Conservation (phyloP, 2,329 filamentous ascomycete species). For the Diaporthe citrichinensis region DNA sequence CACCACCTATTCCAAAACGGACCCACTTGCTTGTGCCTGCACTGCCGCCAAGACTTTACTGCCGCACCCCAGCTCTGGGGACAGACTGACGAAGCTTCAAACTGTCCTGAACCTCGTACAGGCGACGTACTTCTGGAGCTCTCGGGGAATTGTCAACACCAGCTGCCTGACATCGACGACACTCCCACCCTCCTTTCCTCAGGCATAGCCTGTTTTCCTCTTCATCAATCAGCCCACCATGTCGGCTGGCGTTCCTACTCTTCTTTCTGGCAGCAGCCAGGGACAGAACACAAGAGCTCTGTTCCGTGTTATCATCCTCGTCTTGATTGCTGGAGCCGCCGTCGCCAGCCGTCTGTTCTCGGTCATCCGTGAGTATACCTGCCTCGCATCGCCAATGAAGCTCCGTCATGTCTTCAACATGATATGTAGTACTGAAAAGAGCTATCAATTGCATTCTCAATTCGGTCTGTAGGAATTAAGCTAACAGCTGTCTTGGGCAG, state of each 20-base stretch:
- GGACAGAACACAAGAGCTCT: conserved; percentile 86
- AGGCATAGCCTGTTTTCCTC: conserved; percentile 42
- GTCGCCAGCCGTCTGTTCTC: conserved; percentile 96
- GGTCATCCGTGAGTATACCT: conserved; percentile 84
- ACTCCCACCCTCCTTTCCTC: conserved; percentile 36
- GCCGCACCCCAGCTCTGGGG: conserved; percentile 34
- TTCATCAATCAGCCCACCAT: conserved; percentile 54
- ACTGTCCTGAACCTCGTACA: conserved; percentile 44
- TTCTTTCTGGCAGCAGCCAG: conserved; percentile 82
- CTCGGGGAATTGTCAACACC: conserved; percentile 30
- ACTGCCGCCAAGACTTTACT: conserved; percentile 39
- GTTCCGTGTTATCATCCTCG: conserved; percentile 90
- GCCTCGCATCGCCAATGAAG: conserved; percentile 36
- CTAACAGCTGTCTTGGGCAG: conserved; percentile 61
- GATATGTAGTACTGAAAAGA: conserved; percentile 3
- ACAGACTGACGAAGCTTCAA: conserved; percentile 43
- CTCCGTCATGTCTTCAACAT: conserved; percentile 35
- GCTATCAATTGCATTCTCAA: not conserved
- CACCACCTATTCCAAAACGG: conserved; percentile 24
- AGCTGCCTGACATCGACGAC: conserved; percentile 25
- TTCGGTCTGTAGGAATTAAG: conserved; percentile 35
- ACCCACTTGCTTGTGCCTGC: not conserved
- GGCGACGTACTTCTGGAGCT: conserved; percentile 36
- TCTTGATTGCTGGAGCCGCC: conserved; percentile 90
- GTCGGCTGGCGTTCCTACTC: conserved; percentile 62